Conservation (phyloP, 176 grass and related monocot species). For the Secale cereale region DNA sequence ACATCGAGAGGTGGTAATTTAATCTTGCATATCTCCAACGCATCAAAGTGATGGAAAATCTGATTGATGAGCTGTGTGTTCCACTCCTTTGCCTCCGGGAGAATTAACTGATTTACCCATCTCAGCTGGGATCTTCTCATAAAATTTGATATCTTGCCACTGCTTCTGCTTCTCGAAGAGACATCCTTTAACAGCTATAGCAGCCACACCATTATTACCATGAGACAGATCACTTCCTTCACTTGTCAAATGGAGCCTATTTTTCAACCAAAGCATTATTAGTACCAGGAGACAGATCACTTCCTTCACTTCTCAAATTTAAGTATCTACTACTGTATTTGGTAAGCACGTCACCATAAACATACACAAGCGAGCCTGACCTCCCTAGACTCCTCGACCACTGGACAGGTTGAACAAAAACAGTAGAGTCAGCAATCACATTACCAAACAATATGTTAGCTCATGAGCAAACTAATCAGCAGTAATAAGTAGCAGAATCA, state of each 20-base stretch:
- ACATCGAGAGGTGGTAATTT: too few relatives aligned
- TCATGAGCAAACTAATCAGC: background rate
- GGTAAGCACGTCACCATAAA: too few relatives aligned
- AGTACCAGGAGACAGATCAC: conserved; percentile 22
- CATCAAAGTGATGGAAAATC: too few relatives aligned
- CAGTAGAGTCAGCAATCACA: background rate
- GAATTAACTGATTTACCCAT: too few relatives aligned
- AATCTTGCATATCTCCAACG: too few relatives aligned
- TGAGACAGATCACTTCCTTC: too few relatives aligned
- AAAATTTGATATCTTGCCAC: conserved; percentile 72
- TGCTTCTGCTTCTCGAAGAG: conserved; percentile 73
- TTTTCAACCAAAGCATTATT: background rate
- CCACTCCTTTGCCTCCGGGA: too few relatives aligned
- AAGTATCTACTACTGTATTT: too few relatives aligned
- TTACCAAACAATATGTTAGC: background rate
- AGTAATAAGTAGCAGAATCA: background rate
- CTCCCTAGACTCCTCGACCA: conserved; percentile 59
- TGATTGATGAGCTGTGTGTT: too few relatives aligned
- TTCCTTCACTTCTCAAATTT: conserved; percentile 19
- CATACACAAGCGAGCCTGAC: conserved; percentile 15
- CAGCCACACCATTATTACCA: background rate
- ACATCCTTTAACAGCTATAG: conserved; percentile 51
- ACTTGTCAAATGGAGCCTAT: too few relatives aligned
- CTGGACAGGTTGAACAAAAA: conserved; percentile 26
- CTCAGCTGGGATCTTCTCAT: too few relatives aligned